phyloP scores from a whole-genome alignment of 1,284 basidiomycete genomes.

The Ceratobasidium sp. region DNA sequence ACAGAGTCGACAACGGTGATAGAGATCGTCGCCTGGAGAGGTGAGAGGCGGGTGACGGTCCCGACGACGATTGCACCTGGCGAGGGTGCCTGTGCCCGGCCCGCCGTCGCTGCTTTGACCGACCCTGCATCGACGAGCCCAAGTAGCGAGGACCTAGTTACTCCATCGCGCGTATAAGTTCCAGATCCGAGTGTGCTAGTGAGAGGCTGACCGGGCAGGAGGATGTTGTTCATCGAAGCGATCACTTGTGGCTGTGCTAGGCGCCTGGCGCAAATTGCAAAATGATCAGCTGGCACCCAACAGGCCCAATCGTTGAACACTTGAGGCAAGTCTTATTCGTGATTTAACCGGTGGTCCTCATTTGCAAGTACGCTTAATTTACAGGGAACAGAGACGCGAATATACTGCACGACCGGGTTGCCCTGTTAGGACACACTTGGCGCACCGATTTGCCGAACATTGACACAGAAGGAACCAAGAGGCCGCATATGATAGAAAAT shows the following conservation, averaged over 20 bases:
- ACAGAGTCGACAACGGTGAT: slow-evolving; percentile 91
- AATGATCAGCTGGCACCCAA: not conserved
- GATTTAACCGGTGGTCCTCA: too few species aligned
- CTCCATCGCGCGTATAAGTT: slow-evolving; percentile 72
- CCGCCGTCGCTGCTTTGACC: slow-evolving; percentile 1
- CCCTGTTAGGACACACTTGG: too few species aligned
- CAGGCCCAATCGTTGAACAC: too few species aligned
- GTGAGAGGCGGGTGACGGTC: slow-evolving; percentile 85
- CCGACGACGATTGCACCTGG: slow-evolving; percentile 81
- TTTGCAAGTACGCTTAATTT: too few species aligned
- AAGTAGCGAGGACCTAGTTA: slow-evolving; percentile 76
- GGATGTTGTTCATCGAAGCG: slow-evolving; percentile 58
- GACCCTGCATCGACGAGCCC: slow-evolving; percentile 58
- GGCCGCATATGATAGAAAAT: too few species aligned
- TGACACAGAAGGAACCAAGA: too few species aligned
- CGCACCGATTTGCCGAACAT: too few species aligned
- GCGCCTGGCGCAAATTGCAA: not conserved
- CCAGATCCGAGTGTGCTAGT: slow-evolving; percentile 72
- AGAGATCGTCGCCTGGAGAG: slow-evolving; percentile 86
- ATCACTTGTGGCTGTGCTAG: slow-evolving; percentile 49
- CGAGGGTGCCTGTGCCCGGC: slow-evolving; percentile 71
- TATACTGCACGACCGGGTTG: too few species aligned
- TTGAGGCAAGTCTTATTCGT: too few species aligned
- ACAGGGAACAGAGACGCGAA: too few species aligned
- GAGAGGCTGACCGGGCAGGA: slow-evolving; percentile 87